These are phyloP conservation scores for Parmelia sp. DNA, from an alignment of 495 filamentous ascomycete species.

Conservation along the genomic window DNA sequence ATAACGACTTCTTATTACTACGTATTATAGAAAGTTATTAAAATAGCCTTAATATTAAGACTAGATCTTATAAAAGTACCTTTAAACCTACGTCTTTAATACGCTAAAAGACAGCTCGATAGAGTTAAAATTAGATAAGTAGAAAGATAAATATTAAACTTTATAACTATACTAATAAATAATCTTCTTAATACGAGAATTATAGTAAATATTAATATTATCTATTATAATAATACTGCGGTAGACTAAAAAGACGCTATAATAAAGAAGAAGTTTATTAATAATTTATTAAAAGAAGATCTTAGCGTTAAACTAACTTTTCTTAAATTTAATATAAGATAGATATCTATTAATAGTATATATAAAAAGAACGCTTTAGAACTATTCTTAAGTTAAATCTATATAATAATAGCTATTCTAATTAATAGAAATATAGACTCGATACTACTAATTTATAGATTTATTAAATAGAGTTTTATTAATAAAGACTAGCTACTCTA, in stretches of 20 bases:
- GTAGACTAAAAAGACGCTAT: neutral
- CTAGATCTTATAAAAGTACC: neutral
- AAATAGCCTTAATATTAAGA: neutral
- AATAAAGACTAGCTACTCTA: conserved; percentile 14
- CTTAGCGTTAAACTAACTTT: conserved; percentile 3
- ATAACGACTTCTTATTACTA: neutral
- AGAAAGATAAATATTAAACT: neutral
- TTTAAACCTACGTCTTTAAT: neutral
- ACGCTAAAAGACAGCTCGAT: neutral
- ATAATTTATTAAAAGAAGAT: neutral
- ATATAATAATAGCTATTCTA: neutral
- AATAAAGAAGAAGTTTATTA: conserved; percentile 5
- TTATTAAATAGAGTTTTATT: conserved; percentile 15
- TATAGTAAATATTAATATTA: neutral
- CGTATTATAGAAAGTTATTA: neutral
- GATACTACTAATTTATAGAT: conserved; percentile 1
- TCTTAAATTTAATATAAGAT: neutral
- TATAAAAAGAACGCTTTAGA: neutral
- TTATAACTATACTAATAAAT: neutral
- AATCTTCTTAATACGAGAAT: neutral
- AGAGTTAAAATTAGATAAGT: neutral
- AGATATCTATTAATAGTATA: conserved; percentile 3
- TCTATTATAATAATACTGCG: neutral
- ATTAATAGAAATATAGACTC: conserved; percentile 10
- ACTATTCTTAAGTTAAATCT: neutral